phyloP scores from a whole-genome alignment of 805 yeast species.

The Pichia heedii region DNA sequence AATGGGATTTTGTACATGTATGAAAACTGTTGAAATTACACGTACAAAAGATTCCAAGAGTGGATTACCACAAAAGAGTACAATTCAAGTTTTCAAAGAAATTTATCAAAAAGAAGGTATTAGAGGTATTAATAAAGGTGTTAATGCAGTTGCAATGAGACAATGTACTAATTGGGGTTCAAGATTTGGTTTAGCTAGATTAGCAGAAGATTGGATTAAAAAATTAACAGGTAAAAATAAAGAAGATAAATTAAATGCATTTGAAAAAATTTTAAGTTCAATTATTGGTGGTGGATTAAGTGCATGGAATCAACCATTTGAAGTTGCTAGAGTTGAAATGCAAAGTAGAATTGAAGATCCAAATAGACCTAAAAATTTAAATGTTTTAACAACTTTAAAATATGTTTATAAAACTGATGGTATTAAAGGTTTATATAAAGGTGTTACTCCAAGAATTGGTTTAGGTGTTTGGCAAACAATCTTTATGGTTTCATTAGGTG shows the following conservation, averaged over 20 bases:
- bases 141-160: conserved; percentile 97
- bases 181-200: conserved; percentile 84
- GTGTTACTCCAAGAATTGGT: conserved; percentile 95
- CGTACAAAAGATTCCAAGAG: conserved; percentile 63
- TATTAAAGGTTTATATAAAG: conserved; percentile 83
- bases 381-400: conserved; percentile 65
- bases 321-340: conserved; percentile 96
- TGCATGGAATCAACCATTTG: conserved; percentile 99
- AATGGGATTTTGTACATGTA: conserved; percentile 97
- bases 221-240: conserved; percentile 44
- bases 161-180: conserved; percentile 99
- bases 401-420: conserved; percentile 83
- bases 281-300: conserved; percentile 94
- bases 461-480: conserved; percentile 98
- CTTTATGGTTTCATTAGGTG: conserved; percentile 98
- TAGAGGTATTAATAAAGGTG: conserved; percentile 94
- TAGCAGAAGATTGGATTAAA: conserved; percentile 82
- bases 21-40: conserved; percentile 98
- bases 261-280: conserved; percentile 77
- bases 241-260: conserved; percentile 56
- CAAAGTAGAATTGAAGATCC: conserved; percentile 93
- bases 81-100: conserved; percentile 79
- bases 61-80: conserved; percentile 64
- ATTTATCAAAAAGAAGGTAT: conserved; percentile 83
- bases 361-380: conserved; percentile 86